A percentile compares a stretch with the other conserved stretches of the same genome.
Evolutionary conservation across 305 asterid genomes (phyloP).

Genomic region (Petunia hybrid): DNA sequence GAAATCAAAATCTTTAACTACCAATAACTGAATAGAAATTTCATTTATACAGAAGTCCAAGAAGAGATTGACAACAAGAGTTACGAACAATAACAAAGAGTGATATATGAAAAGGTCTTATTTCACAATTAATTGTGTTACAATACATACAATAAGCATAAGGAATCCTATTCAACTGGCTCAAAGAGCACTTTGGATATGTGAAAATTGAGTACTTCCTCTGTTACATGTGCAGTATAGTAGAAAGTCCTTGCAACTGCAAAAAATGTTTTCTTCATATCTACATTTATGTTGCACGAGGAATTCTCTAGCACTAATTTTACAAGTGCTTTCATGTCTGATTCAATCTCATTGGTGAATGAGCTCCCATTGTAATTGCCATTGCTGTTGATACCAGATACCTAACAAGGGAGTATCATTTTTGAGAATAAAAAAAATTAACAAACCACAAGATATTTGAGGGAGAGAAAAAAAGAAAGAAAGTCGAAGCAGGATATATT

Average conservation of each 20-base stretch:
- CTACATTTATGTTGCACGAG: not conserved
- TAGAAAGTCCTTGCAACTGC: slow-evolving; percentile 41
- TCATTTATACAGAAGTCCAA: too few species aligned
- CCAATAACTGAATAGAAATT: too few species aligned
- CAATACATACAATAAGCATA: too few species aligned
- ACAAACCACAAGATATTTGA: not conserved
- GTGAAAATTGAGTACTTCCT: slow-evolving; percentile 35
- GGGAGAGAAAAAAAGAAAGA: not conserved
- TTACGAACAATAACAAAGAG: too few species aligned
- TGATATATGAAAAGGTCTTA: too few species aligned
- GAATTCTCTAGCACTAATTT: slow-evolving; percentile 39
- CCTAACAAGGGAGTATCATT: not conserved
- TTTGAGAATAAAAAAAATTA: not conserved
- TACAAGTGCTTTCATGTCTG: slow-evolving; percentile 11
- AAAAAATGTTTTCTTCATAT: slow-evolving; percentile 38
- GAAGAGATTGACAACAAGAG: too few species aligned
- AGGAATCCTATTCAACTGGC: slow-evolving; percentile 16
- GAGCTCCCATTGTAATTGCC: not conserved
- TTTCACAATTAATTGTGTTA: too few species aligned
- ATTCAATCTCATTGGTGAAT: not conserved
- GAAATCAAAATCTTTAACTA: too few species aligned
- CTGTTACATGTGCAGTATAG: slow-evolving; percentile 36
- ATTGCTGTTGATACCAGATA: too few species aligned
- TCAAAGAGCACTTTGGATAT: slow-evolving; percentile 17
- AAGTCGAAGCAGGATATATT: too few species aligned